A percentile compares a stretch with the other conserved stretches of the same genome.
Evolutionary conservation across 2,329 filamentous ascomycete genomes (phyloP).

Genomic region (Lithohypha guttulata): DNA sequence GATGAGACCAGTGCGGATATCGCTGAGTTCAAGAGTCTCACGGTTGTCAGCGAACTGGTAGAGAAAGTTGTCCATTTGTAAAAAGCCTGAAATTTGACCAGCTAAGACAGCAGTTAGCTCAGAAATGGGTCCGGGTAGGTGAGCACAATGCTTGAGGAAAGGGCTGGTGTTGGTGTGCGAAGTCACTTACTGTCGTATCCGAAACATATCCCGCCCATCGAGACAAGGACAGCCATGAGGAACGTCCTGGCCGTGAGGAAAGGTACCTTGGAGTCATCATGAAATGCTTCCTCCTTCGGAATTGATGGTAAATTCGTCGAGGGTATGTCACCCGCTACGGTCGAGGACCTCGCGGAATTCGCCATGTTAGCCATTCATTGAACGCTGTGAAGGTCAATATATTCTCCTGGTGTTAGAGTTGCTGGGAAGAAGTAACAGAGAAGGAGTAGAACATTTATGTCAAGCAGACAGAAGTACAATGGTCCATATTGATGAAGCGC

Average conservation of each 20-base stretch:
- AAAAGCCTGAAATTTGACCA: too few species aligned
- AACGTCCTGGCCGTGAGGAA: conserved; percentile 34
- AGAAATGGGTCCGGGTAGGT: too few species aligned
- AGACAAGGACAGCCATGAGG: conserved; percentile 35
- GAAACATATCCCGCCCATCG: conserved; percentile 35
- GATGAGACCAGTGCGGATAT: conserved; percentile 3
- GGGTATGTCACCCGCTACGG: neutral
- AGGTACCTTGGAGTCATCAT: conserved; percentile 33
- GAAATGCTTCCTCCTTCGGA: conserved; percentile 14
- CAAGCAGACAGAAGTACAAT: too few species aligned
- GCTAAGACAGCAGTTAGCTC: too few species aligned
- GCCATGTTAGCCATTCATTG: neutral
- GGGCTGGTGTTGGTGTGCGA: too few species aligned
- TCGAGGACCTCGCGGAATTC: neutral
- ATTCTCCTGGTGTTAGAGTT: too few species aligned
- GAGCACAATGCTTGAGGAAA: too few species aligned
- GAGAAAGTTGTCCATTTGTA: conserved; percentile 37
- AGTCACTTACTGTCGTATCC: conserved; percentile 35
- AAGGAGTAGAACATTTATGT: too few species aligned
- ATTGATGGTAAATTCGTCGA: neutral
- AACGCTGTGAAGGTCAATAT: too few species aligned
- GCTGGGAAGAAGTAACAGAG: too few species aligned
- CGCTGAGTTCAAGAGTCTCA: conserved; percentile 1
- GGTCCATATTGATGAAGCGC: too few species aligned
- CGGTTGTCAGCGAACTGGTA: conserved; percentile 10